Evolutionary conservation across 352 stramenopile genomes (phyloP).

Genomic region (Globisporangium carolinianum): DNA sequence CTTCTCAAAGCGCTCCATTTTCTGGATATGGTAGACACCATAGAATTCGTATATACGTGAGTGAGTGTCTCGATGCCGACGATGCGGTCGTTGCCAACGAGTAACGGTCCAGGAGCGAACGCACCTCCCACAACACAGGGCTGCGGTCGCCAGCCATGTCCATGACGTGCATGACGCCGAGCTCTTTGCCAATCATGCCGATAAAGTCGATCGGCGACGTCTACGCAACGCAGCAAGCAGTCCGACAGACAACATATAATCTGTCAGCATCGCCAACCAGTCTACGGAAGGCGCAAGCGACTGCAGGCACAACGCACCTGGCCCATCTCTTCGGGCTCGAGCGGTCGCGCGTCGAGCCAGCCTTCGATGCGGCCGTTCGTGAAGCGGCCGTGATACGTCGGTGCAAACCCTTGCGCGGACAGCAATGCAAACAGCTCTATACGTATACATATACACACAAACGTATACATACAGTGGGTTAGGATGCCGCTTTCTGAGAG

Average conservation of each 20-base stretch:
- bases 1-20: slow-evolving; percentile 76
- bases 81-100: not conserved
- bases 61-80: not conserved
- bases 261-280: too few relatives aligned
- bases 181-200: slow-evolving; percentile 79
- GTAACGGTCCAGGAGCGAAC: not conserved
- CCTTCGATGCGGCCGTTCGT: slow-evolving; percentile 90
- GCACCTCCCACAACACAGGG: slow-evolving; percentile 62
- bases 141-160: slow-evolving; percentile 53
- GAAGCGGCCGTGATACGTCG: slow-evolving; percentile 88
- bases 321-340: slow-evolving; percentile 88
- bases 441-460: slow-evolving; percentile 2
- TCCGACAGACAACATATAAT: not conserved
- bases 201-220: slow-evolving; percentile 74
- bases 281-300: too few relatives aligned
- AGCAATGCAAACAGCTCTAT: slow-evolving; percentile 82
- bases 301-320: slow-evolving; percentile 15
- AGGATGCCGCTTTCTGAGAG: too few relatives aligned
- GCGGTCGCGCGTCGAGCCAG: slow-evolving; percentile 72
- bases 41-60: slow-evolving; percentile 1
- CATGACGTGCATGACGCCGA: slow-evolving; percentile 86
- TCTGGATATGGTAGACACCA: slow-evolving; percentile 9
- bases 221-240: slow-evolving; percentile 9
- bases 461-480: too few relatives aligned
- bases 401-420: slow-evolving; percentile 77